Evolutionary conservation across 306 rosid species (phyloP).

Genomic region (Acmispon strigosus): DNA sequence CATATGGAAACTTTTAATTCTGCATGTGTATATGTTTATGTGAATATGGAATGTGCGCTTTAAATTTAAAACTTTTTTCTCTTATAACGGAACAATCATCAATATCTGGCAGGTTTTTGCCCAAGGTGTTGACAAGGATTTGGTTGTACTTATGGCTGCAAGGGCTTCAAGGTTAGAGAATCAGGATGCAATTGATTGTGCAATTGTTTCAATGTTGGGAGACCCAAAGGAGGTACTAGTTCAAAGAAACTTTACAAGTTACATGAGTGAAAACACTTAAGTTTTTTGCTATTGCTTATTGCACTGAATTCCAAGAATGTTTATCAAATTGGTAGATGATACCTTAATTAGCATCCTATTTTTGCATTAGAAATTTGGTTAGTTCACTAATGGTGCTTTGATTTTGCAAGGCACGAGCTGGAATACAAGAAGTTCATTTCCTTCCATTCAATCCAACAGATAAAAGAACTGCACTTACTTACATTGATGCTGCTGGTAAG

Average conservation of each 20-base stretch:
- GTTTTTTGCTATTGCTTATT: not conserved
- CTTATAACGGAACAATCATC: not conserved
- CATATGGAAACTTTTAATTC: not conserved
- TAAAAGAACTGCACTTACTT: slow-evolving; percentile 76
- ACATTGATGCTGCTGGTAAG: slow-evolving; percentile 44
- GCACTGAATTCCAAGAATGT: not conserved
- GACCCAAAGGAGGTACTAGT: slow-evolving; percentile 64
- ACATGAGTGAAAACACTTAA: not conserved
- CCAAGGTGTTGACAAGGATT: slow-evolving; percentile 50
- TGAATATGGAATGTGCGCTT: not conserved
- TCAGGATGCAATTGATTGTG: slow-evolving; percentile 73
- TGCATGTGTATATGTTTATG: not conserved
- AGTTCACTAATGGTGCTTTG: not conserved
- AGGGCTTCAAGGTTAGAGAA: slow-evolving; percentile 75
- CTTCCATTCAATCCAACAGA: slow-evolving; percentile 78
- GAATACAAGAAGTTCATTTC: slow-evolving; percentile 68
- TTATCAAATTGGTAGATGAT: not conserved
- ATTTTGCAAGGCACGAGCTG: slow-evolving; percentile 46
- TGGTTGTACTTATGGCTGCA: slow-evolving; percentile 74
- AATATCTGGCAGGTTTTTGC: slow-evolving; percentile 43
- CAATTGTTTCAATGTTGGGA: slow-evolving; percentile 65
- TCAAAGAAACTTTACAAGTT: not conserved
- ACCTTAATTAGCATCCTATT: not conserved
- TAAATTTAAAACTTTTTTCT: not conserved
- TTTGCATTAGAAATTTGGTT: not conserved